These are phyloP conservation scores for Podaxis pistillaris DNA, from an alignment of 768 basidiomycete species.

Conservation along the genomic window DNA sequence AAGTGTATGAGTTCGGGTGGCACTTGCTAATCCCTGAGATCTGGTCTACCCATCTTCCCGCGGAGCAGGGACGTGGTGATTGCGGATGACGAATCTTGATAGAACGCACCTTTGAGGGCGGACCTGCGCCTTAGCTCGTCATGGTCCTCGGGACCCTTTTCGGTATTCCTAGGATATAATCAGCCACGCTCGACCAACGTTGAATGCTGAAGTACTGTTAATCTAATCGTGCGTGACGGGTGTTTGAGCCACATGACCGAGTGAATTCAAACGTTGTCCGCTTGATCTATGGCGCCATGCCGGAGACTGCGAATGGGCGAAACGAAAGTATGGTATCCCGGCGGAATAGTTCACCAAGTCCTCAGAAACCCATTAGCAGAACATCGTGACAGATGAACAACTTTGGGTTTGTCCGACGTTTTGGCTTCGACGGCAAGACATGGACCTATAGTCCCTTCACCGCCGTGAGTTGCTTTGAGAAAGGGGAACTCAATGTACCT, in stretches of 20 bases:
- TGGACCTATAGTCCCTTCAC: background rate
- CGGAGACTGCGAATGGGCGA: no score
- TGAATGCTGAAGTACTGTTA: background rate
- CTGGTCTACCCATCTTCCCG: constrained; percentile 6
- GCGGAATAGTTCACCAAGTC: background rate
- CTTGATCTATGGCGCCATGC: background rate
- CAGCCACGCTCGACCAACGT: background rate
- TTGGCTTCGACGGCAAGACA: background rate
- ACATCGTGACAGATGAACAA: background rate
- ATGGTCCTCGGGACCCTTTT: constrained; percentile 15
- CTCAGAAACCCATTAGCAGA: background rate
- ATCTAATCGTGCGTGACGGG: background rate
- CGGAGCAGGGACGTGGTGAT: constrained; percentile 14
- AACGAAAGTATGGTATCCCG: background rate
- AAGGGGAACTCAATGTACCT: background rate
- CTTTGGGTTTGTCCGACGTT: background rate
- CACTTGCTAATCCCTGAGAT: background rate
- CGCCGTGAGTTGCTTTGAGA: background rate
- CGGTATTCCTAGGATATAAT: constrained; percentile 9
- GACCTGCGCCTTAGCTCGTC: constrained; percentile 1
- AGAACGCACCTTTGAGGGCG: constrained; percentile 1
- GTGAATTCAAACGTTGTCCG: background rate
- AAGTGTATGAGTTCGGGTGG: background rate
- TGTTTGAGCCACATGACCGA: background rate
- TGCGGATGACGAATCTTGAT: constrained; percentile 11